Base-by-base conservation (phyloP, 2,329 filamentous ascomycete species). In the Penicillium sp. region DNA sequence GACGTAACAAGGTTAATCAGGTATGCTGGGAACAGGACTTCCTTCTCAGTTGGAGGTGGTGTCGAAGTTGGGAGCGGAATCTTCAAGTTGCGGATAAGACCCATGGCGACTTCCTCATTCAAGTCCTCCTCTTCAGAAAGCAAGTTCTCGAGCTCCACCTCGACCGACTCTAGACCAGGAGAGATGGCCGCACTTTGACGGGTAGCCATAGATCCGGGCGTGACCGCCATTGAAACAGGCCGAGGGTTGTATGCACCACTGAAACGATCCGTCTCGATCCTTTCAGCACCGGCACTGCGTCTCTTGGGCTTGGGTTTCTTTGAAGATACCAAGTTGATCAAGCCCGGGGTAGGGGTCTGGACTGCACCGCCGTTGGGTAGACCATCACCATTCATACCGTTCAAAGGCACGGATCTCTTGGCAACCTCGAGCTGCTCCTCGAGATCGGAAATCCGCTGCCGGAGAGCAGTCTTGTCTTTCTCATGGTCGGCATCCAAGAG, bases 1-100 rank as follows among this genome's bases (percentile, higher is more conserved):
- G 90, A 97, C 12, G 93, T 98, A 56, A 98, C 93, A 53, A 98
- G 79, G 71, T 98, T 98, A 77, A 98, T 98, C 61, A 98, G 83
- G 70, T 97, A 98, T 9, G 93, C 91, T 31, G 93, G 93, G 84
- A 98, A 98, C 45, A 98, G 78, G 21, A 98, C 91, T 70, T 98
- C 93, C 75, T 98, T 98, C 73, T 98, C 93, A 17, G 89, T 95
- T 10, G 93, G 91, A 46, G 90, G 85, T 19, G 91, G 90, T 46
- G 82, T 91, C 31, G 87, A 84, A 65, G 83, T 87, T 40, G 93
- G 91, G 10, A 85, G 83, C 19, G 93, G 93, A 56, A 98, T 97
- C 79, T 95, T 96, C 59, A 98, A 80, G 67, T 96, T 96, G 66
- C 86, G 84, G 69, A 98, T 97, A 53, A 98, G 78, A 54, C 93